A percentile compares a stretch with the other conserved stretches of the same genome.
Conservation (phyloP, 2,329 filamentous ascomycete genomes). For the Pyrenochaeta sp. region DNA sequence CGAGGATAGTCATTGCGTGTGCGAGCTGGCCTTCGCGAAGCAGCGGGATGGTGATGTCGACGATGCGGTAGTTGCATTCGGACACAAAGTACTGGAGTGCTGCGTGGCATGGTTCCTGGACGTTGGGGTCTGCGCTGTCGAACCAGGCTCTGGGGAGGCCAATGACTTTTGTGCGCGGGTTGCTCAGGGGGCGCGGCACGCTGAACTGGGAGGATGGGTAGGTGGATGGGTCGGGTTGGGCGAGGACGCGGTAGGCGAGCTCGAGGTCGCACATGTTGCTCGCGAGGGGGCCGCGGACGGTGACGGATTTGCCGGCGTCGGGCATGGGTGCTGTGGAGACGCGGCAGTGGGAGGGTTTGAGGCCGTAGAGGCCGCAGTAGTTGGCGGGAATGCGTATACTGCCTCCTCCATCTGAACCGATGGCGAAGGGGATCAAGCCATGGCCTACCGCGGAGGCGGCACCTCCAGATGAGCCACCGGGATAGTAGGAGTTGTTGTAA, state of each 20-base stretch:
- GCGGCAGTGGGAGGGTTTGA: constrained; percentile 80
- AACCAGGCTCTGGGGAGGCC: constrained; percentile 76
- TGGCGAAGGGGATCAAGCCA: constrained; percentile 75
- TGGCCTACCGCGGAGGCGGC: constrained; percentile 73
- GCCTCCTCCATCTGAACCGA: constrained; percentile 77
- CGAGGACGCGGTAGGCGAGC: constrained; percentile 82
- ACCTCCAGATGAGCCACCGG: constrained; percentile 82
- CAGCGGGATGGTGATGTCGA: constrained; percentile 71
- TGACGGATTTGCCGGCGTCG: constrained; percentile 67
- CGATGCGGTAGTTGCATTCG: constrained; percentile 60
- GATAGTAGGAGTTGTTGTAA: constrained; percentile 77
- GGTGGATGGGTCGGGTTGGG: constrained; percentile 72
- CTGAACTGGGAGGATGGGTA: constrained; percentile 69
- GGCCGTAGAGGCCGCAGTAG: constrained; percentile 81
- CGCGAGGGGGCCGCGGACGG: constrained; percentile 78
- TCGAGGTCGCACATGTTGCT: constrained; percentile 79
- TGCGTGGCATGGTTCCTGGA: constrained; percentile 67
- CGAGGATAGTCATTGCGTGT: constrained; percentile 78
- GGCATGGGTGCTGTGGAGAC: constrained; percentile 66
- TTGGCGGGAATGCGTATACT: constrained; percentile 75
- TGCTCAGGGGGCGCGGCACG: constrained; percentile 56
- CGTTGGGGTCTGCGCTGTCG: constrained; percentile 69
- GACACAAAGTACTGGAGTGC: constrained; percentile 66
- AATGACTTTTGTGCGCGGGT: constrained; percentile 63
- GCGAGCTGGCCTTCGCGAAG: constrained; percentile 76